Evolutionary conservation across 2,329 filamentous ascomycete genomes (phyloP).

Genomic region (Fusarium scirpi): DNA sequence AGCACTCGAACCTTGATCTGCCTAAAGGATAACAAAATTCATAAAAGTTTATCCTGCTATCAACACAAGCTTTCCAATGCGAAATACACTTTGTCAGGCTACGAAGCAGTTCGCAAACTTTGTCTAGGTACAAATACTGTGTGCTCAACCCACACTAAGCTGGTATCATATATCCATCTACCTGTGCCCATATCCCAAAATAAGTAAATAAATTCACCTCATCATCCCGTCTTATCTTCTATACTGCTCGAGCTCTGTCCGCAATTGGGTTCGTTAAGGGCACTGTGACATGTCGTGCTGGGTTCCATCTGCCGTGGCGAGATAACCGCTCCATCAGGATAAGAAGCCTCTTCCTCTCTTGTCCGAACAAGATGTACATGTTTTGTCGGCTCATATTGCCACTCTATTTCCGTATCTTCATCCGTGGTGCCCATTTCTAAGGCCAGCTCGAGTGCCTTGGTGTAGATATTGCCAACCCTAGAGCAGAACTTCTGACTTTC

Average conservation of each 20-base stretch:
- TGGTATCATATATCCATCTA: background rate
- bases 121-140: background rate
- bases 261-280: too few relatives aligned
- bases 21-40: background rate
- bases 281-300: background rate
- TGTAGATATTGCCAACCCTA: conserved; percentile 7
- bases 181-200: background rate
- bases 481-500: conserved; percentile 13
- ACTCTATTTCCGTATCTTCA: conserved; percentile 31
- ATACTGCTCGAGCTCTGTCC: background rate
- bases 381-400: conserved; percentile 31
- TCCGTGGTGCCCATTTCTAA: background rate
- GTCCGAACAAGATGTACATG: conserved; percentile 26
- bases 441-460: conserved; percentile 9
- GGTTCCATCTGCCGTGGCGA: background rate
- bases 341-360: conserved; percentile 19
- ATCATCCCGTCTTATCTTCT: background rate
- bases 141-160: background rate
- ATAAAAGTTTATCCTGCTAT: background rate
- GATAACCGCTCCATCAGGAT: conserved; percentile 3
- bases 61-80: background rate
- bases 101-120: background rate
- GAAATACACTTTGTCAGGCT: background rate
- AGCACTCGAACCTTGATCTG: background rate
- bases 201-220: background rate